Evolutionary conservation across 1,139 yeast species (phyloP).

Genomic region (Blastobotrys serpentis): DNA sequence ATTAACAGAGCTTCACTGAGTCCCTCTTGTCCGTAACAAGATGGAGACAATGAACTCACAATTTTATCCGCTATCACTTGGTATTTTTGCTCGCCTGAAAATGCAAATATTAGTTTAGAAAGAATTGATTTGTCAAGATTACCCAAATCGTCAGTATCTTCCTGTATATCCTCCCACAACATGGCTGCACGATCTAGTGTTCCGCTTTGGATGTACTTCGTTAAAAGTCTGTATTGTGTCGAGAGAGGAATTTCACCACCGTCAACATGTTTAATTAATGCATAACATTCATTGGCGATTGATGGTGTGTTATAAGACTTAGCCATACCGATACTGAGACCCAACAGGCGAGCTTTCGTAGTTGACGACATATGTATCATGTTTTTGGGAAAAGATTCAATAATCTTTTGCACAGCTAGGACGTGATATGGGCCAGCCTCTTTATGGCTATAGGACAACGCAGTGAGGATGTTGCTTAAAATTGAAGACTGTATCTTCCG

Average conservation of each 20-base stretch:
- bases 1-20: conserved; percentile 30
- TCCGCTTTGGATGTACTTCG: conserved; percentile 17
- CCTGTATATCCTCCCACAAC: conserved; percentile 21
- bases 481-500: background rate
- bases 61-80: conserved; percentile 25
- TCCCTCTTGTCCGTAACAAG: conserved; percentile 26
- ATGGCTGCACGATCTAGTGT: background rate
- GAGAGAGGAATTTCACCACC: conserved; percentile 27
- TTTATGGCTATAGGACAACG: conserved; percentile 2
- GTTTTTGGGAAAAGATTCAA: conserved; percentile 4
- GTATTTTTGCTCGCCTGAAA: conserved; percentile 26
- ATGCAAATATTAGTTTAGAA: conserved; percentile 25
- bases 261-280: conserved; percentile 17
- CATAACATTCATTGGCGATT: conserved; percentile 28
- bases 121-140: conserved; percentile 21
- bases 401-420: conserved; percentile 9
- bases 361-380: background rate
- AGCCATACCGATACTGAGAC: conserved; percentile 12
- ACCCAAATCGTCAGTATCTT: conserved; percentile 12
- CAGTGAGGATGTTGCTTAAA: conserved; percentile 1
- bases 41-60: conserved; percentile 31
- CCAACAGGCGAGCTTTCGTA: conserved; percentile 21
- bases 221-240: conserved; percentile 21
- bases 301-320: conserved; percentile 17
- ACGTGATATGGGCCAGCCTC: conserved; percentile 10